Percentiles rank a stretch among this genome's conserved stretches.
These are phyloP conservation scores for Pseudogymnoascus verrucosus DNA, from an alignment of 2,329 filamentous ascomycete genomes.

Conservation along the genomic window DNA sequence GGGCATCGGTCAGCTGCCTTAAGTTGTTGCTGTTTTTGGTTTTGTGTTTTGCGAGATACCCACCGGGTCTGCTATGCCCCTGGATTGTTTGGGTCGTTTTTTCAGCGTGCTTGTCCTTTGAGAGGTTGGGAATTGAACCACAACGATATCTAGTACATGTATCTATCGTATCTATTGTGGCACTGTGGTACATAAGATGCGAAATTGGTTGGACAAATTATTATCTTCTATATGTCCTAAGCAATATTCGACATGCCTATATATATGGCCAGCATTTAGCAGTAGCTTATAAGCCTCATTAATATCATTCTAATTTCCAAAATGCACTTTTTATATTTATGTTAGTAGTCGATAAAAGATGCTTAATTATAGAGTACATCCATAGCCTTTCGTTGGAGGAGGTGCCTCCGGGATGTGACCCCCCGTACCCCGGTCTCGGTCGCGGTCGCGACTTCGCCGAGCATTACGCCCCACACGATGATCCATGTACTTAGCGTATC, in stretches of 20 bases:
- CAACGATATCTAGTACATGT: not conserved
- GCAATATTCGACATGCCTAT: not conserved
- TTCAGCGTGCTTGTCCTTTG: not conserved
- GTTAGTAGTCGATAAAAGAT: not conserved
- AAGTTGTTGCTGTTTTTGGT: not conserved
- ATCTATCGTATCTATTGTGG: not conserved
- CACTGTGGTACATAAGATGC: not conserved
- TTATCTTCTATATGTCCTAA: not conserved
- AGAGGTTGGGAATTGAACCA: not conserved
- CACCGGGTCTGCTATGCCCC: not conserved
- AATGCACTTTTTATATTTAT: not conserved
- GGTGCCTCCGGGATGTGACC: not conserved
- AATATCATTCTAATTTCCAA: slow-evolving; percentile 2
- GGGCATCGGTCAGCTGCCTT: slow-evolving; percentile 18
- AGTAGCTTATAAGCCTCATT: not conserved
- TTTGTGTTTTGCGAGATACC: slow-evolving; percentile 5
- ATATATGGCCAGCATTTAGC: slow-evolving; percentile 4
- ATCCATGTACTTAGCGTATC: slow-evolving; percentile 6
- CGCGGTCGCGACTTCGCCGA: not conserved
- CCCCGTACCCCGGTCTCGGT: not conserved
- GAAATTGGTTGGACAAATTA: not conserved
- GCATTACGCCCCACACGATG: not conserved
- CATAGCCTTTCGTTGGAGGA: not conserved
- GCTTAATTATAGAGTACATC: not conserved
- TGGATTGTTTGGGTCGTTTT: slow-evolving; percentile 7